phyloP scores from a whole-genome alignment of 2,329 filamentous ascomycete species.

The Monosporascus ibericus region DNA sequence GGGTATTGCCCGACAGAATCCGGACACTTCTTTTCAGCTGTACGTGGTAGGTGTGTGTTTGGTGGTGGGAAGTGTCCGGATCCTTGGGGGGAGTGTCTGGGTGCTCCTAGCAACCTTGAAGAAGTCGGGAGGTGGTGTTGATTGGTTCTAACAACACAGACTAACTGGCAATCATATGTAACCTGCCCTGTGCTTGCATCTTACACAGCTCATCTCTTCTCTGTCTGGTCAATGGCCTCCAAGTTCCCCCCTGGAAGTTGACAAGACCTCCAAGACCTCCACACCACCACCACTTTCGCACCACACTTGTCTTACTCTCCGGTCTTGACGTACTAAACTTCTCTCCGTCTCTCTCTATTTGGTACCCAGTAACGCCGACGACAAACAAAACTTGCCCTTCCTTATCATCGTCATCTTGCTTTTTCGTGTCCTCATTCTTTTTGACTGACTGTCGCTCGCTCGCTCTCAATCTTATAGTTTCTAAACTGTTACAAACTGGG shows the following conservation, averaged over 20 bases:
- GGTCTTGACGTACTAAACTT: background rate
- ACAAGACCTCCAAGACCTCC: background rate
- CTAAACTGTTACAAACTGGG: background rate
- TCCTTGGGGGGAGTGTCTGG: no score
- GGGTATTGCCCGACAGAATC: no score
- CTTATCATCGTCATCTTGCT: background rate
- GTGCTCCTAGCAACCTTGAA: no score
- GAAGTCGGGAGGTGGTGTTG: no score
- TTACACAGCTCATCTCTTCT: background rate
- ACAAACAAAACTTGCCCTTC: background rate
- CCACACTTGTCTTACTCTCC: background rate
- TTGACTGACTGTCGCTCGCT: background rate
- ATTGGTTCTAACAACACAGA: no score
- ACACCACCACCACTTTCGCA: background rate
- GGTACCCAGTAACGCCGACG: background rate
- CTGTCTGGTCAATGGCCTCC: no score
- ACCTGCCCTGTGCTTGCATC: background rate
- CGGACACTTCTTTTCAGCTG: no score
- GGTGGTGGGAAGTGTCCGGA: no score
- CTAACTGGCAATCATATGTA: background rate
- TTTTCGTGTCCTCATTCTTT: background rate
- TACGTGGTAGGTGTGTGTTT: no score
- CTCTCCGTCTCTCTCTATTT: background rate
- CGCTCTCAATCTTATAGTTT: background rate
- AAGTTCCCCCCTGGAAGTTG: background rate